phyloP scores from a whole-genome alignment of 202 grass and related monocot genomes.

The Sporobolus alterniflorus region DNA sequence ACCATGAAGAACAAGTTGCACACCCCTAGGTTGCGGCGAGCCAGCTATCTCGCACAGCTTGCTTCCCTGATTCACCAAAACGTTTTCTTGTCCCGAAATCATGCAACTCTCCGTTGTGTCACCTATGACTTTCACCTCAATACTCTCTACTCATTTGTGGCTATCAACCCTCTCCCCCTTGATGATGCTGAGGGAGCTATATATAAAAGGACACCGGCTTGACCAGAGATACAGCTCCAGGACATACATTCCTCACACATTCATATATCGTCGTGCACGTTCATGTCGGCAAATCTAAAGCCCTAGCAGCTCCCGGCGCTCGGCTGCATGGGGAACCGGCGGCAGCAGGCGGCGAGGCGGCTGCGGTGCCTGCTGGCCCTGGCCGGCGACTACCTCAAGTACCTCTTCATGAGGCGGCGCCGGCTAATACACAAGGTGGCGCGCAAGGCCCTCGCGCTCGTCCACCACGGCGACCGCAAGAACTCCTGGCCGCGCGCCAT shows the following conservation, averaged over 20 bases:
- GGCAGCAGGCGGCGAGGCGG: slow-evolving; percentile 13
- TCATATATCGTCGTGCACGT: background rate
- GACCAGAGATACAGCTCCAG: slow-evolving; percentile 17
- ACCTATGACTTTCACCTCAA: slow-evolving; percentile 35
- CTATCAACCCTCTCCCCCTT: background rate
- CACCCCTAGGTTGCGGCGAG: slow-evolving; percentile 28
- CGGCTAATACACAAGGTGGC: slow-evolving; percentile 56
- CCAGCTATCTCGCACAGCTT: slow-evolving; percentile 35
- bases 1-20: slow-evolving; percentile 25
- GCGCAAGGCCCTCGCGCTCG: slow-evolving; percentile 35
- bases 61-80: slow-evolving; percentile 46
- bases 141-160: background rate
- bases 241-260: slow-evolving; percentile 26
- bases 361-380: slow-evolving; percentile 34
- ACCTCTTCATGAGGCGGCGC: slow-evolving; percentile 56
- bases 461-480: slow-evolving; percentile 12
- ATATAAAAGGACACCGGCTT: slow-evolving; percentile 39
- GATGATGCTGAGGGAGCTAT: background rate
- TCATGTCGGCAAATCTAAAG: slow-evolving; percentile 26
- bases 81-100: slow-evolving; percentile 62
- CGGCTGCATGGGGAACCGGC: slow-evolving; percentile 11
- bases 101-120: slow-evolving; percentile 37
- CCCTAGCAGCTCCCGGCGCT: background rate
- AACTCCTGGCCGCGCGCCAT: slow-evolving; percentile 10
- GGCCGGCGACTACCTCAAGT: slow-evolving; percentile 47